Conservation (phyloP, 257 asterid genomes). For the Paulownia fortunei region DNA sequence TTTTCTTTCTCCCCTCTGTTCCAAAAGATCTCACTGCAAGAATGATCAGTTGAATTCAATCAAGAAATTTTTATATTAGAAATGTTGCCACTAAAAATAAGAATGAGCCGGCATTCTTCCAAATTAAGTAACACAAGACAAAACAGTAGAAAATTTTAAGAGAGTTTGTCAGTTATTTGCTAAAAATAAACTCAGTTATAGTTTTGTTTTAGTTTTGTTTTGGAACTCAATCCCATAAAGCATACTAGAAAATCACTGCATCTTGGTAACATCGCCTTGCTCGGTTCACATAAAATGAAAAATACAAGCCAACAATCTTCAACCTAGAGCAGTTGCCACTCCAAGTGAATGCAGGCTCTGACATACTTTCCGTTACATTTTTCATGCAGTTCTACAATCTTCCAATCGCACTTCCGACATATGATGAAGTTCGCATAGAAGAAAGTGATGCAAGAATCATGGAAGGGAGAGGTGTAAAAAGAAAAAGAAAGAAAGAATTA, state of each 20-base stretch:
- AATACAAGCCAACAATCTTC: neutral
- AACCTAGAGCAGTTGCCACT: neutral
- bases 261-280: neutral
- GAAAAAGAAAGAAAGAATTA: neutral
- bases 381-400: neutral
- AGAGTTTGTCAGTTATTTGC: neutral
- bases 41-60: conserved; percentile 15
- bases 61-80: neutral
- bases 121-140: neutral
- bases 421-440: neutral
- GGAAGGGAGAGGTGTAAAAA: neutral
- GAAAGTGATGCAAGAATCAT: no score
- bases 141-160: neutral
- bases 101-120: neutral
- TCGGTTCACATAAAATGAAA: neutral
- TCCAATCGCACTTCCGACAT: neutral
- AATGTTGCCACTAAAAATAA: neutral
- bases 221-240: conserved; percentile 5
- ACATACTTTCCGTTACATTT: neutral
- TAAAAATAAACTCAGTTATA: neutral
- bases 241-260: neutral
- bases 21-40: conserved; percentile 81
- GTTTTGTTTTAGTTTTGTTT: neutral
- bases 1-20: conserved; percentile 78
- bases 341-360: neutral